Evolutionary conservation across 306 rosid species (phyloP).

Genomic region (Calophaca sinica): DNA sequence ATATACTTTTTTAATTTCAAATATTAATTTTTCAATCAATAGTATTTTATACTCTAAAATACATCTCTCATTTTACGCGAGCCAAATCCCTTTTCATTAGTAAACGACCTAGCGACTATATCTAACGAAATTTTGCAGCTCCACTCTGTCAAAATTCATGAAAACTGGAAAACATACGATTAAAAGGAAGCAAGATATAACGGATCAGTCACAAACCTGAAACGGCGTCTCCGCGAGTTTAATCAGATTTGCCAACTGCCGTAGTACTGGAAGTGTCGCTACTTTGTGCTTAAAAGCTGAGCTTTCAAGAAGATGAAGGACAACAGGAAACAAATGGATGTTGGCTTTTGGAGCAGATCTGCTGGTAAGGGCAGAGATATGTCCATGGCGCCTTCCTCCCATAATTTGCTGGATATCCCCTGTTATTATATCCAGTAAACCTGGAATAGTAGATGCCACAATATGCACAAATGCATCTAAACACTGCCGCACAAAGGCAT

Average conservation of each 20-base stretch:
- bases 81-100: neutral
- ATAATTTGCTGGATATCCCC: slow-evolving; percentile 88
- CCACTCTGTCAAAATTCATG: neutral
- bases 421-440: slow-evolving; percentile 78
- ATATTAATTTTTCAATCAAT: too few relatives aligned
- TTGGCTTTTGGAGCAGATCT: slow-evolving; percentile 84
- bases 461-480: slow-evolving; percentile 76
- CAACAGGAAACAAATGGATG: slow-evolving; percentile 86
- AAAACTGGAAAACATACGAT: neutral
- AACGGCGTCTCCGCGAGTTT: slow-evolving; percentile 84
- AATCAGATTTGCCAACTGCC: slow-evolving; percentile 80
- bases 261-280: slow-evolving; percentile 72
- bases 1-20: too few relatives aligned
- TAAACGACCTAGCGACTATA: slow-evolving; percentile 1
- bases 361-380: slow-evolving; percentile 72
- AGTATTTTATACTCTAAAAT: slow-evolving; percentile 8
- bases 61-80: neutral
- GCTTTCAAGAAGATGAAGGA: slow-evolving; percentile 94
- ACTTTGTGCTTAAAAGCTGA: slow-evolving; percentile 84
- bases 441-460: slow-evolving; percentile 79
- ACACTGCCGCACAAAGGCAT: slow-evolving; percentile 75
- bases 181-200: slow-evolving; percentile 33
- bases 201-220: slow-evolving; percentile 65
- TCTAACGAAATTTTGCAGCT: slow-evolving; percentile 22
- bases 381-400: slow-evolving; percentile 95